Conservation (phyloP, 495 filamentous ascomycete species). For the Aspergillus heteromorphus region DNA sequence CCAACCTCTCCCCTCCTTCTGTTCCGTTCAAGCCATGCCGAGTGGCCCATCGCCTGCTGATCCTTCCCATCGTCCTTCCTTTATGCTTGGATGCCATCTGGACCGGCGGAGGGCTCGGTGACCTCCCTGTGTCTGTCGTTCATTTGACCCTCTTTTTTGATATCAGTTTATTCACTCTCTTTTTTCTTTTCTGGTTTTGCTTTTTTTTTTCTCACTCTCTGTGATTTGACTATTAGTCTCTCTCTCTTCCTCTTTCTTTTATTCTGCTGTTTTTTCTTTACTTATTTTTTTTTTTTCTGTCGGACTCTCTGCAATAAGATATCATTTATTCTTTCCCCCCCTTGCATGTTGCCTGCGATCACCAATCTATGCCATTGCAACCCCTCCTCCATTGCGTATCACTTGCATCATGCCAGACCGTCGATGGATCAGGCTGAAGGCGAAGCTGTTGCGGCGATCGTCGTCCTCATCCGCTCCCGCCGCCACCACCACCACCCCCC, state of each 20-base stretch:
- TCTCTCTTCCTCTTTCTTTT: neutral
- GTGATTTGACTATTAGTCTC: neutral
- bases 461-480: slow-evolving; percentile 18
- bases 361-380: neutral
- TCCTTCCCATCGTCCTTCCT: neutral
- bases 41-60: neutral
- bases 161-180: neutral
- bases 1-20: neutral
- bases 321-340: neutral
- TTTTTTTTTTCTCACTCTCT: neutral
- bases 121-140: neutral
- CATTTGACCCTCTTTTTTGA: neutral
- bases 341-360: neutral
- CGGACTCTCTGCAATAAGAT: neutral
- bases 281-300: neutral
- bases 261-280: neutral
- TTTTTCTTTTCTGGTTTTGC: neutral
- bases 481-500: slow-evolving; percentile 17
- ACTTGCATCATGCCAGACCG: slow-evolving; percentile 30
- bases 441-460: slow-evolving; percentile 37
- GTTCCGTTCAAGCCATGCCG: slow-evolving; percentile 1
- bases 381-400: neutral
- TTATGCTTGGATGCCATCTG: slow-evolving; percentile 10
- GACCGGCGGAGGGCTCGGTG: slow-evolving; percentile 1
- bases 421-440: slow-evolving; percentile 33